phyloP scores from a whole-genome alignment of 352 stramenopile species.

The Pythium scleroteichum region DNA sequence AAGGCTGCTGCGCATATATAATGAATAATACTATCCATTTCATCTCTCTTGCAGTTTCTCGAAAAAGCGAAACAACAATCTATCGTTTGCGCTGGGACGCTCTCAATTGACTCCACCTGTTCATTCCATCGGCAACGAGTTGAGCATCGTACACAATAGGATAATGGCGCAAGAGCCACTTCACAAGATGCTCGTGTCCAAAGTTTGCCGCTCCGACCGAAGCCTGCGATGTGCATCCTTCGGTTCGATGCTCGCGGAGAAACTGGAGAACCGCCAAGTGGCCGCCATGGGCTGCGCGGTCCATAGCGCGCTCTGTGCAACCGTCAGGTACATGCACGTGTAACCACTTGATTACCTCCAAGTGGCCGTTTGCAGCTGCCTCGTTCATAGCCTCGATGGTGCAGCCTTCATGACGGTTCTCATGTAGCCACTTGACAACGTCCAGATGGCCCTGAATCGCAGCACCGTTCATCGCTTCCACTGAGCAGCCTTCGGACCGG shows the following conservation, averaged over 20 bases:
- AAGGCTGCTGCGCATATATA: slow-evolving; percentile 11
- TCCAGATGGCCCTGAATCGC: slow-evolving; percentile 9
- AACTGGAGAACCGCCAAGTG: slow-evolving; percentile 11
- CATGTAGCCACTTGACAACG: slow-evolving; percentile 18
- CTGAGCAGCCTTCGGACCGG: slow-evolving; percentile 4
- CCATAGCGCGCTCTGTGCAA: slow-evolving; percentile 11
- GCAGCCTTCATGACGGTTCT: slow-evolving; percentile 15
- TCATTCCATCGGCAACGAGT: neutral
- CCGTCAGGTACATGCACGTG: slow-evolving; percentile 8
- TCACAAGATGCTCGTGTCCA: slow-evolving; percentile 8
- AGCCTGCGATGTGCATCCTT: slow-evolving; percentile 17
- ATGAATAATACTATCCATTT: too few species aligned
- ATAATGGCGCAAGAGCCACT: slow-evolving; percentile 8
- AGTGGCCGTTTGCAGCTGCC: slow-evolving; percentile 6
- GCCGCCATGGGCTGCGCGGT: slow-evolving; percentile 6
- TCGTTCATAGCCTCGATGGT: slow-evolving; percentile 17
- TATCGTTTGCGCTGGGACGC: neutral
- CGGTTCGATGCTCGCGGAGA: slow-evolving; percentile 10
- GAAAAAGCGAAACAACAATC: too few species aligned
- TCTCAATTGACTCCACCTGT: neutral
- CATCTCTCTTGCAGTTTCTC: too few species aligned
- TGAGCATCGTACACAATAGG: slow-evolving; percentile 6
- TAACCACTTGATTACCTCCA: slow-evolving; percentile 14
- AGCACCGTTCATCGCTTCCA: slow-evolving; percentile 7
- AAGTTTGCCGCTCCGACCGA: slow-evolving; percentile 2